Evolutionary conservation across 2,329 filamentous ascomycete species (phyloP).

Genomic region (Coniochaeta sp.): DNA sequence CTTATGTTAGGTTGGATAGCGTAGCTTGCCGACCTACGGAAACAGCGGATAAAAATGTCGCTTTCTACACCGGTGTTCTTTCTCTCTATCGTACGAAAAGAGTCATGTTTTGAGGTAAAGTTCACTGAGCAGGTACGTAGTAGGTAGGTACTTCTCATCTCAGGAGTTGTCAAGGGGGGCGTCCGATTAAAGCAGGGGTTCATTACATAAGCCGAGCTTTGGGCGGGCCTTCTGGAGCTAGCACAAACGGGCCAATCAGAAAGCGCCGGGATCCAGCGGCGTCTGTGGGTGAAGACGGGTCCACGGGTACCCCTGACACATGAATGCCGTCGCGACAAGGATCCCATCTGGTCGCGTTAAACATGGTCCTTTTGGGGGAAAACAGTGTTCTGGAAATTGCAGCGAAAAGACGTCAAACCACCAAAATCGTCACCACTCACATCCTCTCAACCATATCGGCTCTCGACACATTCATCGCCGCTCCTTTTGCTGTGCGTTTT

Average conservation of each 20-base stretch:
- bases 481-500: neutral
- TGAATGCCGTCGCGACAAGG: constrained; percentile 26
- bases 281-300: neutral
- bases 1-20: too few relatives aligned
- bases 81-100: too few relatives aligned
- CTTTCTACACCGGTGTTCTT: too few relatives aligned
- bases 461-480: neutral
- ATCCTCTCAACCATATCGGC: neutral
- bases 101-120: too few relatives aligned
- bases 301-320: constrained; percentile 15
- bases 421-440: constrained; percentile 3
- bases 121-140: too few relatives aligned
- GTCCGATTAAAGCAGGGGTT: neutral
- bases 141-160: too few relatives aligned
- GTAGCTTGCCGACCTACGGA: too few relatives aligned
- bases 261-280: too few relatives aligned
- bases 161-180: neutral
- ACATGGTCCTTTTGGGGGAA: neutral
- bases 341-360: constrained; percentile 5
- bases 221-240: neutral
- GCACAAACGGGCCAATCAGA: neutral
- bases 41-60: too few relatives aligned
- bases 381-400: neutral
- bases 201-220: neutral
- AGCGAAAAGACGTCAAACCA: neutral